Percentiles rank a stretch among this genome's conserved stretches.
These are phyloP conservation scores for Salix arbutifolia DNA, from an alignment of 345 rosid species.

Conservation along the genomic window DNA sequence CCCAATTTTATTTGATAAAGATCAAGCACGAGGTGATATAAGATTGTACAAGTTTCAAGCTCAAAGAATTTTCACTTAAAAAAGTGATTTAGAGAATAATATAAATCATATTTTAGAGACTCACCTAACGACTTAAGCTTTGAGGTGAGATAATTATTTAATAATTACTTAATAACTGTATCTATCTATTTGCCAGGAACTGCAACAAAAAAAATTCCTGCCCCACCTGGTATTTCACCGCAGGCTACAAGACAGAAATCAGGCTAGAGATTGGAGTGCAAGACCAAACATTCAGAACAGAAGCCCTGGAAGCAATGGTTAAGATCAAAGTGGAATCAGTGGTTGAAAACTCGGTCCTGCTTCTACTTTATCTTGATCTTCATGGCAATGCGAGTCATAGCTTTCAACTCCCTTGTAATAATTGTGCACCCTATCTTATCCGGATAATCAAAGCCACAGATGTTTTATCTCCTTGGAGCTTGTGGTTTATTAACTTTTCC, in stretches of 20 bases:
- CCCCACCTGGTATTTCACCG: background rate
- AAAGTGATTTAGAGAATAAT: fast-evolving
- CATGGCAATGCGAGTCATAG: no score
- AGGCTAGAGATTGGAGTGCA: background rate
- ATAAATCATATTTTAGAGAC: no score
- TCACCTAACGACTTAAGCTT: fast-evolving
- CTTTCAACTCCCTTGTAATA: no score
- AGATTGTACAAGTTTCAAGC: no score
- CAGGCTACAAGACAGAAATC: background rate
- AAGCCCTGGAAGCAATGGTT: background rate
- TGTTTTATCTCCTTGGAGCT: background rate
- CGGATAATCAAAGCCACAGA: conserved; percentile 9
- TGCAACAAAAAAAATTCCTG: background rate
- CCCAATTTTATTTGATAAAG: no score
- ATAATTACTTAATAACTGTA: no score
- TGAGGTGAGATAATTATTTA: no score
- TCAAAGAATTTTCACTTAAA: no score
- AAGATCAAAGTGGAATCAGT: background rate
- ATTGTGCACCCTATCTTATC: conserved; percentile 6
- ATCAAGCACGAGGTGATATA: fast-evolving
- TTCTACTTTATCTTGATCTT: no score
- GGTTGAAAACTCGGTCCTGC: background rate
- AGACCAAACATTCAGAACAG: background rate
- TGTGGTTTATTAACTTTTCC: background rate
- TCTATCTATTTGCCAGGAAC: no score